Evolutionary conservation across 768 basidiomycete genomes (phyloP).

Genomic region (Tephrocybe sp.): DNA sequence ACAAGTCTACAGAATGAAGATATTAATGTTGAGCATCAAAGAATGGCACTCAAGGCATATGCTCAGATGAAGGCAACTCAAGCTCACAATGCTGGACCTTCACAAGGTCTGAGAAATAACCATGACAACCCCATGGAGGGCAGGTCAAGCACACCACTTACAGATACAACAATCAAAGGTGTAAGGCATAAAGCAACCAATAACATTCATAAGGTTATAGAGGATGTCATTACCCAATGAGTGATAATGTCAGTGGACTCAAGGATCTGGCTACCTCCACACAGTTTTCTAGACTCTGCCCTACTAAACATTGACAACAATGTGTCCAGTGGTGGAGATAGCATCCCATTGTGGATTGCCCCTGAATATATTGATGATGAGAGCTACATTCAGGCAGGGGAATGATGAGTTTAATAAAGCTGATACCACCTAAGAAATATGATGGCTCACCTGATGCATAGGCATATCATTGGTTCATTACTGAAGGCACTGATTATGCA

Average conservation of each 20-base stretch:
- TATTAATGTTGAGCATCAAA: neutral
- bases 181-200: too few species aligned
- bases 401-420: too few species aligned
- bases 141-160: neutral
- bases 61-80: too few species aligned
- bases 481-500: slow-evolving; percentile 22
- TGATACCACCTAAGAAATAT: too few species aligned
- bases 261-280: neutral
- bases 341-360: neutral
- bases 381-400: slow-evolving; percentile 1
- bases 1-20: too few species aligned
- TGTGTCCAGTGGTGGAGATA: neutral
- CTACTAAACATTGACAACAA: neutral
- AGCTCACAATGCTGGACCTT: too few species aligned
- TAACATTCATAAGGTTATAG: neutral
- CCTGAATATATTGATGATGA: neutral
- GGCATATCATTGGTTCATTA: slow-evolving; percentile 26
- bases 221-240: neutral
- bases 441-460: slow-evolving; percentile 23
- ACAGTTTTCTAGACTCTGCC: neutral
- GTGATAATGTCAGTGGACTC: neutral
- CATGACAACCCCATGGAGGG: neutral
- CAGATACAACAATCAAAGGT: neutral
- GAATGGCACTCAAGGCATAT: neutral
- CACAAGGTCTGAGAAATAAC: neutral